phyloP scores from a whole-genome alignment of 2,329 filamentous ascomycete genomes.

The Calonectria montana region DNA sequence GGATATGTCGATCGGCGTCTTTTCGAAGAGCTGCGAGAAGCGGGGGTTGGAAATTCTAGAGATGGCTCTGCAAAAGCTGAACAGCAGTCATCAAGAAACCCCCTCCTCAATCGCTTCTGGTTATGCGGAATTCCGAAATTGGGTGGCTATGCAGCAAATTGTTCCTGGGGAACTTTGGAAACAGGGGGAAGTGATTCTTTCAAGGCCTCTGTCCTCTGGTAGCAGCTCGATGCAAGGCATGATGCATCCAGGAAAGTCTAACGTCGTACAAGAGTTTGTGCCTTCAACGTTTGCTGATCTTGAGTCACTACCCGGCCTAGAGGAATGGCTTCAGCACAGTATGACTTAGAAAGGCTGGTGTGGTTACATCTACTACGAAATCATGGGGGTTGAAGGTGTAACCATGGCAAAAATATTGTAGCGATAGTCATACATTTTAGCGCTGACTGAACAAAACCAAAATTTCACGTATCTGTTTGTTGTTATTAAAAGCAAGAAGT shows the following conservation, averaged over 20 bases:
- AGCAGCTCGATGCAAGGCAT: background rate
- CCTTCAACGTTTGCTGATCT: conserved; percentile 19
- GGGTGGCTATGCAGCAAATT: conserved; percentile 35
- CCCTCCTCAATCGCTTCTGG: conserved; percentile 12
- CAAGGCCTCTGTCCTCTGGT: background rate
- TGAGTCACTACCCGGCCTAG: conserved; percentile 20
- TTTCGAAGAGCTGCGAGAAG: conserved; percentile 27
- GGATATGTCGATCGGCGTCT: conserved; percentile 25
- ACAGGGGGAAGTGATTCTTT: conserved; percentile 13
- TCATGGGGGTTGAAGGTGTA: too few species aligned
- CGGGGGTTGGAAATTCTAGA: conserved; percentile 25
- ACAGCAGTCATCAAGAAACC: background rate
- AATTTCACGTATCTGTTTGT: too few species aligned
- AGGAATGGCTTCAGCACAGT: conserved; percentile 23
- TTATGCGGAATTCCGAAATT: conserved; percentile 35
- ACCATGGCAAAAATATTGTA: too few species aligned
- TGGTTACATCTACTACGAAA: too few species aligned
- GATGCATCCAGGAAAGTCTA: background rate
- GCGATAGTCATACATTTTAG: too few species aligned
- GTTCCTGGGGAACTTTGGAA: conserved; percentile 22
- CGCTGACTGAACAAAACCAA: too few species aligned
- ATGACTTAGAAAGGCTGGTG: background rate
- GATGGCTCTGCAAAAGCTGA: conserved; percentile 18
- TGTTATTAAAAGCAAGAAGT: too few species aligned
- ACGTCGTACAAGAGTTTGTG: background rate